These are phyloP conservation scores for Plasmodium sp. DNA, from an alignment of 169 alveolate species.

Conservation along the genomic window DNA sequence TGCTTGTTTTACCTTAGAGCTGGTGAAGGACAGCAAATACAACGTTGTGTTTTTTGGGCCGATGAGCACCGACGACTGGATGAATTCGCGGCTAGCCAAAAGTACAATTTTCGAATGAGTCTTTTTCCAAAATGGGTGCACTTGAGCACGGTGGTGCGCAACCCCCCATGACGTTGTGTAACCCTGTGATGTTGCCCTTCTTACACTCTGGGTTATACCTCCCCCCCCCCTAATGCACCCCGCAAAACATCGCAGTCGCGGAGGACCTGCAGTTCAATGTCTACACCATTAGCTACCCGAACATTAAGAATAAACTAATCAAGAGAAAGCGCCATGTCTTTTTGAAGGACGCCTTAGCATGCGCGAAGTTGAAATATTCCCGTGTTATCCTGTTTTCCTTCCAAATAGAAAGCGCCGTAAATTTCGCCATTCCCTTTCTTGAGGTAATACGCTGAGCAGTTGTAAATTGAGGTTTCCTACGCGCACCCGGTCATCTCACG, in stretches of 20 bases:
- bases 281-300: constrained; percentile 51
- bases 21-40: constrained; percentile 36
- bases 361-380: constrained; percentile 28
- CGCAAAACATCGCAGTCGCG: constrained; percentile 5
- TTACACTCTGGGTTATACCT: background rate
- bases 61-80: constrained; percentile 67
- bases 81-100: constrained; percentile 26
- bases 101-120: background rate
- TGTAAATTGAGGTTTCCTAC: background rate
- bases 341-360: constrained; percentile 50
- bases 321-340: constrained; percentile 8
- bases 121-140: background rate
- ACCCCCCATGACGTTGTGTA: background rate
- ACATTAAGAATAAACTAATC: constrained; percentile 23
- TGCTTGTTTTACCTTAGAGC: constrained; percentile 9
- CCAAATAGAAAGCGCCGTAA: constrained; percentile 56
- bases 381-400: constrained; percentile 44
- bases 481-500: background rate
- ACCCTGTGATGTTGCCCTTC: background rate
- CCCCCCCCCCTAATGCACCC: background rate
- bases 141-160: background rate
- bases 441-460: constrained; percentile 12
- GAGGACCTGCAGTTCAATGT: constrained; percentile 36
- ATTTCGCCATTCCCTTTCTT: constrained; percentile 55
- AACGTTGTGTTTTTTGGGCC: constrained; percentile 68